phyloP scores from a whole-genome alignment of 176 grass and related monocot species.

The Eleusine indica region DNA sequence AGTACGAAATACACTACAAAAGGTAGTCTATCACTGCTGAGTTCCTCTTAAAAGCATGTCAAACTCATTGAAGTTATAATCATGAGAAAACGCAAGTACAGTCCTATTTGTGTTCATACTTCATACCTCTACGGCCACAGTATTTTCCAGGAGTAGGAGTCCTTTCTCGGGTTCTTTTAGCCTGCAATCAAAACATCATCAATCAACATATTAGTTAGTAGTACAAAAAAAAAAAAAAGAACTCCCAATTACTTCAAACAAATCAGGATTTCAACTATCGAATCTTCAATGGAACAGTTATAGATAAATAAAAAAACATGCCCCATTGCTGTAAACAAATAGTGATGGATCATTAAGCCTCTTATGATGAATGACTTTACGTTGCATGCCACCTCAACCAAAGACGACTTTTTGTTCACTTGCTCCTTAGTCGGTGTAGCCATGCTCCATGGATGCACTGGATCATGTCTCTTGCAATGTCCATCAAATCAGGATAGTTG shows the following conservation, averaged over 20 bases:
- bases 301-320: slow-evolving; percentile 6
- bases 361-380: slow-evolving; percentile 51
- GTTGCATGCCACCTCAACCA: slow-evolving; percentile 45
- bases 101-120: slow-evolving; percentile 41
- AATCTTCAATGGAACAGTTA: slow-evolving; percentile 24
- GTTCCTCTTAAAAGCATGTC: neutral
- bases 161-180: slow-evolving; percentile 89
- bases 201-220: slow-evolving; percentile 11
- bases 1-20: neutral
- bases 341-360: slow-evolving; percentile 28
- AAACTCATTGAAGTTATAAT: neutral
- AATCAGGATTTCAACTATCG: neutral
- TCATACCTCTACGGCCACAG: slow-evolving; percentile 70
- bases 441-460: slow-evolving; percentile 23
- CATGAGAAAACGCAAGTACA: neutral
- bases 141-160: slow-evolving; percentile 96
- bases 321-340: slow-evolving; percentile 20
- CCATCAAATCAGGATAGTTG: slow-evolving; percentile 8
- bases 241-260: neutral
- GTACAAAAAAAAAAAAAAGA: neutral
- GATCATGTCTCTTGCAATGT: slow-evolving; percentile 13
- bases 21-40: neutral
- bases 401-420: slow-evolving; percentile 35
- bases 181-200: slow-evolving; percentile 50
- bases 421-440: slow-evolving; percentile 41